Evolutionary conservation across 805 yeast genomes (phyloP).

Genomic region (Ogataea polymorpha): DNA sequence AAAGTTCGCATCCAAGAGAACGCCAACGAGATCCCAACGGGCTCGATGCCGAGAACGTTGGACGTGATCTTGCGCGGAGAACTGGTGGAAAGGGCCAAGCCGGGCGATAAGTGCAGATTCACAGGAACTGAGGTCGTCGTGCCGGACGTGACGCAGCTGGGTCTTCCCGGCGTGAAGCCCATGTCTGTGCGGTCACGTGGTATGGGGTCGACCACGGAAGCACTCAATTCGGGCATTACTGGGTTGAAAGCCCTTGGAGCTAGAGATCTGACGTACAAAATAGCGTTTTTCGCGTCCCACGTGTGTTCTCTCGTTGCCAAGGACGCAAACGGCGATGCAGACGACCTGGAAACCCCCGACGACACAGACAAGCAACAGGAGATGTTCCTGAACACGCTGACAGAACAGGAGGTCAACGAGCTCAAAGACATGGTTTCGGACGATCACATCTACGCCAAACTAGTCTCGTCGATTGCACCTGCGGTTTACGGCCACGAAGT

Average conservation of each 20-base stretch:
- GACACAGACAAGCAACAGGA: conserved; percentile 75
- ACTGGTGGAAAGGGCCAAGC: conserved; percentile 91
- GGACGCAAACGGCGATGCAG: conserved; percentile 28
- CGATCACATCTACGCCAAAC: conserved; percentile 75
- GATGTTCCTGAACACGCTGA: conserved; percentile 69
- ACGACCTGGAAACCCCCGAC: conserved; percentile 16
- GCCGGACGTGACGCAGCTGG: conserved; percentile 91
- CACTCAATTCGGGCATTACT: conserved; percentile 78
- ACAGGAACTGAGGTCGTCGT: conserved; percentile 94
- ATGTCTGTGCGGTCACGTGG: conserved; percentile 62
- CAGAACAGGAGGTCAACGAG: conserved; percentile 79
- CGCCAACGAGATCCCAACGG: conserved; percentile 95
- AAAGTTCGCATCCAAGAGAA: conserved; percentile 93
- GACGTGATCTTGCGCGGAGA: conserved; percentile 93
- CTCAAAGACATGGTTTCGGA: conserved; percentile 88
- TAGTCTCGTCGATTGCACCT: conserved; percentile 89
- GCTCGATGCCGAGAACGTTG: conserved; percentile 96
- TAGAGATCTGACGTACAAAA: conserved; percentile 85
- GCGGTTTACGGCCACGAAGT: conserved; percentile 96
- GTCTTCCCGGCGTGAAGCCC: conserved; percentile 93
- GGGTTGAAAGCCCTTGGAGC: conserved; percentile 91
- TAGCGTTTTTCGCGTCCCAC: conserved; percentile 90
- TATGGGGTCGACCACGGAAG: conserved; percentile 53
- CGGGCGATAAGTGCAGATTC: conserved; percentile 92
- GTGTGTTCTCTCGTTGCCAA: conserved; percentile 60